Evolutionary conservation across 805 yeast species (phyloP), one percentile per base, ranked within the genome.

Genomic region (Maudiozyma turicensis): DNA sequence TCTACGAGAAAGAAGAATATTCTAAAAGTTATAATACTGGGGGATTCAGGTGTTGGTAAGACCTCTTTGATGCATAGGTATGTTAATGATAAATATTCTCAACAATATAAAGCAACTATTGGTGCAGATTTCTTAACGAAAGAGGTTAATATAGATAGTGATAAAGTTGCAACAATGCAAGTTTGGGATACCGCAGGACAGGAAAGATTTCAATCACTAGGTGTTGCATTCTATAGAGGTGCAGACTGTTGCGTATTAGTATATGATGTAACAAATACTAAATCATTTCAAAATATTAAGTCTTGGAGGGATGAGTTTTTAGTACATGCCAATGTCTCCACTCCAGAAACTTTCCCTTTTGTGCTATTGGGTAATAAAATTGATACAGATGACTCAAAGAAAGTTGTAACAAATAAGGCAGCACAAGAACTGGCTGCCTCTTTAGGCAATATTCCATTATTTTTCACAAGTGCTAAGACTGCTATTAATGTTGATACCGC

Each of bases 161-260:
- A 63, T 46, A 63, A 59, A 44, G 58, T 69, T 11, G 76, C 73
- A 13, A 72, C 75, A 6, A 68, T 72, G 70, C 91, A 86, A 69
- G 84, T 93, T 48, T 91, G 99, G 99, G 99, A 91, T 64, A 91
- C 99, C 41, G 98, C 98, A 7, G 99, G 99, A 37, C 99, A 91
- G 72, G 99, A 91, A 69, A 77, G 99, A 60, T 91, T 91, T 75
- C 98, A 93, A 70, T 84, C 95, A 50, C 73, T 91, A 53, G 98
- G 98, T 13, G 97, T 91, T 42, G 98, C 98, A 0, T 91, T 91
- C 66, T 91, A 93, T 68, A 76, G 99, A 60, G 98, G 98, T 37
- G 96, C 98, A 1, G 98, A 93, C 68, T 93, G 98, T 69, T 93
- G 98, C 70, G 96, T 91, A 8, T 75, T 91, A 52, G 95, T 93